phyloP scores from a whole-genome alignment of 2,329 filamentous ascomycete genomes.

The Venturia nashicola region DNA sequence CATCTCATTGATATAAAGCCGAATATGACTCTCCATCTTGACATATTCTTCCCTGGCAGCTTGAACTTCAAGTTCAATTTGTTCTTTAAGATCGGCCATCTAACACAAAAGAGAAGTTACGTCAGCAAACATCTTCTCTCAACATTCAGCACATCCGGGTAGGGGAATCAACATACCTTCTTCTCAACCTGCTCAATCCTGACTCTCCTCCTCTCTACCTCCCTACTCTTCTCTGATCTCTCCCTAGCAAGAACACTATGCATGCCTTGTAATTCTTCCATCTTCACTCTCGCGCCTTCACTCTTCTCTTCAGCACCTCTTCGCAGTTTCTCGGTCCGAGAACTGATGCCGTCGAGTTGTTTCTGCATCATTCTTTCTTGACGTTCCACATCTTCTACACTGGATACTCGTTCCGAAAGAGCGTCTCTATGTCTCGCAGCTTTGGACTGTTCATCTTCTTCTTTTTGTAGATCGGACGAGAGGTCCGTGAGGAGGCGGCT shows the following conservation, averaged over 20 bases:
- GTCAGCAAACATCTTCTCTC: slow-evolving; percentile 12
- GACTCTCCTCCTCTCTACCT: slow-evolving; percentile 86
- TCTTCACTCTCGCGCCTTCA: slow-evolving; percentile 67
- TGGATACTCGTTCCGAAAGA: slow-evolving; percentile 76
- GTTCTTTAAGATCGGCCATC: slow-evolving; percentile 97
- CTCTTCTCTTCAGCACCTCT: slow-evolving; percentile 73
- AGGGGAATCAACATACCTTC: slow-evolving; percentile 51
- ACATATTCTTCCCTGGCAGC: slow-evolving; percentile 86
- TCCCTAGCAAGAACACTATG: slow-evolving; percentile 77
- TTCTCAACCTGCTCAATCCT: slow-evolving; percentile 97
- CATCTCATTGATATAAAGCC: slow-evolving; percentile 97
- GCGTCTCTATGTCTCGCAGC: slow-evolving; percentile 76
- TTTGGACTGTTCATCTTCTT: slow-evolving; percentile 77
- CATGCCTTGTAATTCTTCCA: slow-evolving; percentile 74
- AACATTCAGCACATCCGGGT: no score
- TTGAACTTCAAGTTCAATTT: slow-evolving; percentile 89
- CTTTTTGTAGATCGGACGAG: slow-evolving; percentile 68
- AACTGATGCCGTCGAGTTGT: slow-evolving; percentile 74
- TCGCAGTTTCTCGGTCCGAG: slow-evolving; percentile 73
- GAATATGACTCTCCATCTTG: slow-evolving; percentile 95
- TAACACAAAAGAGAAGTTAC: slow-evolving; percentile 42
- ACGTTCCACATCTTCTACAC: slow-evolving; percentile 81
- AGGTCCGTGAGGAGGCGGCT: slow-evolving; percentile 86
- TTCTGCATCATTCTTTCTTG: slow-evolving; percentile 73
- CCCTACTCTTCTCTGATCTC: slow-evolving; percentile 71